Conservation (phyloP, 257 asterid species). For the Verbascum thapsus region DNA sequence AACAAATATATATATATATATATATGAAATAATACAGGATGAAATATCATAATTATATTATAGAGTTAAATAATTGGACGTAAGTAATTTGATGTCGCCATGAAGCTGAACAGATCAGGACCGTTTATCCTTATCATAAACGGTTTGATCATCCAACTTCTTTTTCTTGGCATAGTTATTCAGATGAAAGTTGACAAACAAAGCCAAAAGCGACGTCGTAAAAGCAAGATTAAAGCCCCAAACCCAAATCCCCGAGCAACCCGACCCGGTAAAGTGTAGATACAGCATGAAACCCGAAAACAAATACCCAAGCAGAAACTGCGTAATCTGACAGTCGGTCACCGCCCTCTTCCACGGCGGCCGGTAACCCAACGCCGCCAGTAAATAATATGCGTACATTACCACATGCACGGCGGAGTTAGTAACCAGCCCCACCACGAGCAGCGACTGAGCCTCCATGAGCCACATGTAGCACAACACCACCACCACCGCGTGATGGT, state of each 20-base stretch:
- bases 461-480: conserved; percentile 66
- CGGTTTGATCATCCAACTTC: background rate
- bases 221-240: conserved; percentile 58
- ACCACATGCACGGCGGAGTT: conserved; percentile 69
- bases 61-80: no score
- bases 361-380: conserved; percentile 54
- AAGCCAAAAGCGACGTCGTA: conserved; percentile 58
- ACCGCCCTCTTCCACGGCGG: conserved; percentile 75
- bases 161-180: conserved; percentile 50
- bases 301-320: conserved; percentile 54
- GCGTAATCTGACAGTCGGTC: conserved; percentile 65
- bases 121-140: conserved; percentile 27
- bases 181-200: conserved; percentile 58
- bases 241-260: conserved; percentile 65
- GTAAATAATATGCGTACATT: conserved; percentile 67
- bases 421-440: conserved; percentile 65
- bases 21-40: no score
- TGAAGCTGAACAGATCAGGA: conserved; percentile 8
- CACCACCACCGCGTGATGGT: conserved; percentile 67
- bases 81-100: no score
- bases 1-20: no score
- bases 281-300: conserved; percentile 53
- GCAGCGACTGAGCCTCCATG: conserved; percentile 50
- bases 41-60: no score
- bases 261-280: conserved; percentile 54